Evolutionary conservation across 768 basidiomycete species (phyloP).

Genomic region (Suillus luteus): DNA sequence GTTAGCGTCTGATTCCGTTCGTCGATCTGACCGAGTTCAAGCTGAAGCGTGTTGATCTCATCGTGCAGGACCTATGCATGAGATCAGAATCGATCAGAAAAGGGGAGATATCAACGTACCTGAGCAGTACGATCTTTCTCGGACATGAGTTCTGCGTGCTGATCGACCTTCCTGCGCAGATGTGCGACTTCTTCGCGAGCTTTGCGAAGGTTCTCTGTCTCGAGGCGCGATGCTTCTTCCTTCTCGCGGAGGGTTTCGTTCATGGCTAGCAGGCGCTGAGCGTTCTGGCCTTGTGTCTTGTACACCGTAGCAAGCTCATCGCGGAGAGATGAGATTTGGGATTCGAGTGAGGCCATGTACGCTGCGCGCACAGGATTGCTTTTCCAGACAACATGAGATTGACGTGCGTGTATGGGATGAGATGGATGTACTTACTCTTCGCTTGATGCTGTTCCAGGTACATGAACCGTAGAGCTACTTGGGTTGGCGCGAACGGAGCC

Average conservation of each 20-base stretch:
- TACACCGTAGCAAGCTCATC: conserved; percentile 94
- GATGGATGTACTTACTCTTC: conserved; percentile 63
- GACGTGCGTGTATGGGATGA: neutral
- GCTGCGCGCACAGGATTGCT: conserved; percentile 87
- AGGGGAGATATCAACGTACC: conserved; percentile 41
- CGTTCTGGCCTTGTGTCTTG: conserved; percentile 95
- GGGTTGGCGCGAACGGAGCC: conserved; percentile 66
- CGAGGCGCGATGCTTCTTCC: conserved; percentile 82
- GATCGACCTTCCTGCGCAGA: conserved; percentile 75
- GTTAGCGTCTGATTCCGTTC: conserved; percentile 84
- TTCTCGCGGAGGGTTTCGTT: conserved; percentile 94
- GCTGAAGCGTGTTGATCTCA: conserved; percentile 88
- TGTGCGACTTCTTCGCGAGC: conserved; percentile 72
- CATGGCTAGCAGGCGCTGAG: conserved; percentile 89
- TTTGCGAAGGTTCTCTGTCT: conserved; percentile 79
- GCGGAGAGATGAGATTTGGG: conserved; percentile 88
- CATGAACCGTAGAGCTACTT: conserved; percentile 61
- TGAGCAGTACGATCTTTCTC: conserved; percentile 91
- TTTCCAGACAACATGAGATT: conserved; percentile 10
- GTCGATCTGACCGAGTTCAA: conserved; percentile 89
- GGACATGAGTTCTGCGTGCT: conserved; percentile 81
- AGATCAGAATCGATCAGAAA: conserved; percentile 7
- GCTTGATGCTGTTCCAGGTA: conserved; percentile 49
- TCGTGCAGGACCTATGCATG: conserved; percentile 81
- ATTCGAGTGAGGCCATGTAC: conserved; percentile 89